A percentile compares a stretch with the other conserved stretches of the same genome.
These are phyloP conservation scores for Zygosaccharomyces kombuchaensis DNA, from an alignment of 805 yeast genomes.

Conservation along the genomic window DNA sequence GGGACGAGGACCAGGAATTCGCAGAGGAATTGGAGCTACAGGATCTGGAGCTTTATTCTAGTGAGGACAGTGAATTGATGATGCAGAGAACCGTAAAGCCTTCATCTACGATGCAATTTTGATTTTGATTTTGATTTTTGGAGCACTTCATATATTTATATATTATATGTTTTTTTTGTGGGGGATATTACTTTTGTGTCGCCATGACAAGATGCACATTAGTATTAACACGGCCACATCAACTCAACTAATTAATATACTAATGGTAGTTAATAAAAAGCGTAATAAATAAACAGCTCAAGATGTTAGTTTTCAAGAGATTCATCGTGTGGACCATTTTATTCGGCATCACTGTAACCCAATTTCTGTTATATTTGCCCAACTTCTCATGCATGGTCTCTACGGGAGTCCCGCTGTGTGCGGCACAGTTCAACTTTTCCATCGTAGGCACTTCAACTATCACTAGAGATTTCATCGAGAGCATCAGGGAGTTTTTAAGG, in stretches of 20 bases:
- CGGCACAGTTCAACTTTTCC: conserved; percentile 28
- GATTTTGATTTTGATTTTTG: neutral
- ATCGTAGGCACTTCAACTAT: conserved; percentile 22
- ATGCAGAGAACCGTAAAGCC: conserved; percentile 20
- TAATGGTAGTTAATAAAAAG: neutral
- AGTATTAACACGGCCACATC: neutral
- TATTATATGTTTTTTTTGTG: conserved; percentile 5
- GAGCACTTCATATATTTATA: neutral
- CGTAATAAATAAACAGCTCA: neutral
- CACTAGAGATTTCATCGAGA: conserved; percentile 23
- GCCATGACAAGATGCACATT: neutral
- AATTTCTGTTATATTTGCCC: conserved; percentile 25
- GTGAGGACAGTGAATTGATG: conserved; percentile 16
- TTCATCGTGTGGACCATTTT: conserved; percentile 20
- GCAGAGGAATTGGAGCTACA: conserved; percentile 23
- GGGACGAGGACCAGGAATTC: conserved; percentile 3
- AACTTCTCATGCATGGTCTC: conserved; percentile 24
- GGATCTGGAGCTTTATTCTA: conserved; percentile 20
- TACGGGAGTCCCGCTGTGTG: conserved; percentile 19
- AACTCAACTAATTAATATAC: neutral
- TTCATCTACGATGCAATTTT: conserved; percentile 28
- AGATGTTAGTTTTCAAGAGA: conserved; percentile 16
- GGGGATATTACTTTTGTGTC: conserved; percentile 5
- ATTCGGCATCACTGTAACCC: conserved; percentile 15
- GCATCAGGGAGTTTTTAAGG: conserved; percentile 25